Evolutionary conservation across 164 flowering plant genomes (phyloP).

Genomic region (Paratinospora sagittata): DNA sequence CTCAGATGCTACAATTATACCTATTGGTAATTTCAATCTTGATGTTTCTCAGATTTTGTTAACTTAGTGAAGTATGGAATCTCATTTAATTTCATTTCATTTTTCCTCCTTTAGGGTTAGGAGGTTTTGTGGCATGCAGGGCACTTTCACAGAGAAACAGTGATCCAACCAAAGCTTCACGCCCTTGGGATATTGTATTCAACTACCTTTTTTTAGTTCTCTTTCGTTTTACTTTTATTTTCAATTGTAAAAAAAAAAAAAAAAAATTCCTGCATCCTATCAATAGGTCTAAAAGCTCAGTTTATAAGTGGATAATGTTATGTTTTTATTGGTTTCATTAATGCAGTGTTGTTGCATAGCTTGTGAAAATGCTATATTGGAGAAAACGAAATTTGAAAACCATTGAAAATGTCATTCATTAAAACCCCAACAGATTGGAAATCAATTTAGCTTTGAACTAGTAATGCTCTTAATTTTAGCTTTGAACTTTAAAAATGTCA

Average conservation of each 20-base stretch:
- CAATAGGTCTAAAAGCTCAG: neutral
- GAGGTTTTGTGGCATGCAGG: slow-evolving; percentile 94
- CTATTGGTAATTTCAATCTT: slow-evolving; percentile 54
- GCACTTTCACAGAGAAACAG: slow-evolving; percentile 86
- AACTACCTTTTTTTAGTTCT: neutral
- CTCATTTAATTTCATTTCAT: neutral
- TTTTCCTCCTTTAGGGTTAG: slow-evolving; percentile 58
- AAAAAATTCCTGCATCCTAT: neutral
- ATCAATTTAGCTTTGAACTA: too few relatives aligned
- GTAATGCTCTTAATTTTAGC: too few relatives aligned
- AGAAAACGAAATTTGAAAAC: neutral
- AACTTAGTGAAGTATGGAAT: neutral
- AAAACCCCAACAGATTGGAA: too few relatives aligned
- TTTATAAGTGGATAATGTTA: neutral
- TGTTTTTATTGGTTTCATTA: neutral
- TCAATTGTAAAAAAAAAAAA: too few relatives aligned
- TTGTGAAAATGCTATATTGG: neutral
- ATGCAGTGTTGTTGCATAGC: neutral
- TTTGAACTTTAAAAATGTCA: too few relatives aligned
- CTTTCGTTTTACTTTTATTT: neutral
- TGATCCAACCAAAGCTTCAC: slow-evolving; percentile 96
- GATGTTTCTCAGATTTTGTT: slow-evolving; percentile 7
- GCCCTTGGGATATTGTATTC: slow-evolving; percentile 94
- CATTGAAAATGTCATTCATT: too few relatives aligned
- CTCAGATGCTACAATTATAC: slow-evolving; percentile 89